Conservation (phyloP, 2,329 filamentous ascomycete genomes). For the Colletotrichum abscissum region DNA sequence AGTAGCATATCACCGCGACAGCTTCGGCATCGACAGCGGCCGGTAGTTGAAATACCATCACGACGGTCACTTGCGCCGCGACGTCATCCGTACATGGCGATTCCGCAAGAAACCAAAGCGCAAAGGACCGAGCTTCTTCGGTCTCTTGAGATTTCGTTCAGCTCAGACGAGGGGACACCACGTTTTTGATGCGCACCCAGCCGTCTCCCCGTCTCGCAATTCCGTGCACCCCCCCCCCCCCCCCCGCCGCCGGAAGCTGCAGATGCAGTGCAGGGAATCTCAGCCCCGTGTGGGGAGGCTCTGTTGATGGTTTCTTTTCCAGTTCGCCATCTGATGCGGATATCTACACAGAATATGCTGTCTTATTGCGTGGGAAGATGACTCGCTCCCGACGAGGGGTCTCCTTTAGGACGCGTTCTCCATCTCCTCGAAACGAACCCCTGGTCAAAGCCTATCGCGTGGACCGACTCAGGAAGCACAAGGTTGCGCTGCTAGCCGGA, state of each 20-base stretch:
- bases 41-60: conserved; percentile 34
- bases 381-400: background rate
- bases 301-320: background rate
- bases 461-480: background rate
- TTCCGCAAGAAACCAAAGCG: background rate
- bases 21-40: conserved; percentile 26
- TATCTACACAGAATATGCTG: background rate
- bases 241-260: background rate
- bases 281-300: conserved; percentile 22
- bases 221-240: background rate
- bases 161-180: conserved; percentile 14
- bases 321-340: conserved; percentile 21
- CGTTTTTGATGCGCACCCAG: conserved; percentile 17
- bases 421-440: conserved; percentile 32
- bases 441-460: conserved; percentile 9
- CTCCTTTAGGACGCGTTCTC: conserved; percentile 12
- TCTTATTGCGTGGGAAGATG: conserved; percentile 15
- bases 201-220: background rate
- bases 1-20: conserved; percentile 24
- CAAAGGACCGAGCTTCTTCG: background rate
- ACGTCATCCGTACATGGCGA: conserved; percentile 29
- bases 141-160: background rate
- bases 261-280: background rate
- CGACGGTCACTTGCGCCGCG: conserved; percentile 14
- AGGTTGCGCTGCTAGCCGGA: conserved; percentile 16